These are phyloP conservation scores for Uncinocarpus reesii DNA, from an alignment of 2,329 filamentous ascomycete species.

Conservation along the genomic window DNA sequence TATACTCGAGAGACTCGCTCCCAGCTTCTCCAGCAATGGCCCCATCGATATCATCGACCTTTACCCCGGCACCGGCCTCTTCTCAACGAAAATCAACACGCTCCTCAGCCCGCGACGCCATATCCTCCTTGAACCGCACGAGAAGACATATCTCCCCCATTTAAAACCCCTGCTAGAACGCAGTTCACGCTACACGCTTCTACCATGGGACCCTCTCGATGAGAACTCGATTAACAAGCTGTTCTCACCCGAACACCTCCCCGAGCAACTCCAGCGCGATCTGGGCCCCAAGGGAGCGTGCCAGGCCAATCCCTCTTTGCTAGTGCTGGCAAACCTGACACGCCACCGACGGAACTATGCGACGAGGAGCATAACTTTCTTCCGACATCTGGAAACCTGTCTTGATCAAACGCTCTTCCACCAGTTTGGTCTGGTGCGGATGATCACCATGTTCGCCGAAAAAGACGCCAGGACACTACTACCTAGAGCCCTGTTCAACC, in stretches of 20 bases:
- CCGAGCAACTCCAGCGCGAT: conserved; percentile 42
- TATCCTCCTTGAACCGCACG: conserved; percentile 66
- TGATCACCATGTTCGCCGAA: conserved; percentile 62
- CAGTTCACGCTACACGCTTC: conserved; percentile 40
- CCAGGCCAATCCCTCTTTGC: conserved; percentile 58
- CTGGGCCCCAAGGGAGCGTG: conserved; percentile 35
- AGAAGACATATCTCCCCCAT: conserved; percentile 48
- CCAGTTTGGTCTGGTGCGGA: conserved; percentile 65
- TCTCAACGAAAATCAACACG: conserved; percentile 67
- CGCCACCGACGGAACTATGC: conserved; percentile 47
- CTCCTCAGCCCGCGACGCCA: conserved; percentile 69
- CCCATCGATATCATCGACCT: conserved; percentile 82
- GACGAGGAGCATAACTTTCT: conserved; percentile 46
- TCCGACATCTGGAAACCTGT: conserved; percentile 53
- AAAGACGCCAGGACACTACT: conserved; percentile 51
- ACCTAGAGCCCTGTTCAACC: conserved; percentile 47
- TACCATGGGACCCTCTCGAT: conserved; percentile 48
- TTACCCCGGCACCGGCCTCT: conserved; percentile 68
- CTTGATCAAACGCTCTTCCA: conserved; percentile 55
- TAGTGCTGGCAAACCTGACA: conserved; percentile 60
- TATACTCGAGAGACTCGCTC: conserved; percentile 57
- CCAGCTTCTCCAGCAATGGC: conserved; percentile 56
- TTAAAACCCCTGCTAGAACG: conserved; percentile 49
- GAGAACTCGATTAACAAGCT: conserved; percentile 44
- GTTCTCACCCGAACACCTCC: conserved; percentile 34